A percentile compares a stretch with the other conserved stretches of the same genome.
Conservation (phyloP, 495 filamentous ascomycete species). For the Elaphomyces granulatus region DNA sequence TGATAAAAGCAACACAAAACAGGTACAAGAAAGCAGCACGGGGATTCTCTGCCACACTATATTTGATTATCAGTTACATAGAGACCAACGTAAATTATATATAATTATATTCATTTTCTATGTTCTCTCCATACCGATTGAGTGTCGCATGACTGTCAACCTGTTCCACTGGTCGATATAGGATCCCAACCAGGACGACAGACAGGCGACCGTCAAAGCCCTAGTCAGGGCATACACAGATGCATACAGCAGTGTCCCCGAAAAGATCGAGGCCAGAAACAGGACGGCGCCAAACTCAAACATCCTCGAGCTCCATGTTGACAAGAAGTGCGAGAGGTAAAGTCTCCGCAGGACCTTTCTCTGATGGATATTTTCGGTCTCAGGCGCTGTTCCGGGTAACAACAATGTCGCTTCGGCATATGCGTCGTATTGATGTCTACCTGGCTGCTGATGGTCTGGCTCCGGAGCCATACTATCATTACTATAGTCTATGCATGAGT, state of each 20-base stretch:
- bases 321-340: slow-evolving; percentile 43
- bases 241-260: slow-evolving; percentile 27
- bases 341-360: slow-evolving; percentile 17
- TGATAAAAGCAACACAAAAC: slow-evolving; percentile 5
- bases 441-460: neutral
- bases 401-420: neutral
- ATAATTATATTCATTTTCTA: slow-evolving; percentile 6
- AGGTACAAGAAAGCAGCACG: slow-evolving; percentile 9
- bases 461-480: neutral
- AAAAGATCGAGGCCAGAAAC: slow-evolving; percentile 38
- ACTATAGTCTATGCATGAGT: neutral
- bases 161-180: slow-evolving; percentile 27
- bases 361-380: neutral
- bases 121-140: slow-evolving; percentile 20
- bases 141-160: slow-evolving; percentile 27
- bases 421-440: neutral
- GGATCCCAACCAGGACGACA: slow-evolving; percentile 27
- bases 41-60: slow-evolving; percentile 11
- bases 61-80: neutral
- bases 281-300: slow-evolving; percentile 46
- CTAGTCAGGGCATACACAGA: slow-evolving; percentile 13
- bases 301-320: slow-evolving; percentile 48
- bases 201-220: slow-evolving; percentile 5
- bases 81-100: slow-evolving; percentile 4
- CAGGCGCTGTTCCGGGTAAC: neutral